Conservation (phyloP, 202 grass and related monocot genomes). For the Digitaria exilis region DNA sequence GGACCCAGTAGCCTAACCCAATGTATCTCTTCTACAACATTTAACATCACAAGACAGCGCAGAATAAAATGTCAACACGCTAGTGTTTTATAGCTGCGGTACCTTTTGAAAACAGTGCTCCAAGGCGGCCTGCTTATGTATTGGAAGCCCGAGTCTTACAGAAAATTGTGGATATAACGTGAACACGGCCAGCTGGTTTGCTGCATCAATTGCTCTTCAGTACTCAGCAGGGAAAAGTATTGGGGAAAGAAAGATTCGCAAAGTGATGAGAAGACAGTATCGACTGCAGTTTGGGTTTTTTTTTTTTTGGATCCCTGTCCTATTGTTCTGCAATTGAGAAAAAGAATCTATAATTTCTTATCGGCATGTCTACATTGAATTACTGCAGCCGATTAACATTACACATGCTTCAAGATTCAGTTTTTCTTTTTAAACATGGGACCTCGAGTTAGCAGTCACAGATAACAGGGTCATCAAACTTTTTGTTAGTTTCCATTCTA, state of each 20-base stretch:
- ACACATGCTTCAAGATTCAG: background rate
- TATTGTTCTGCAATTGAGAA: no score
- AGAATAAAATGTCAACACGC: background rate
- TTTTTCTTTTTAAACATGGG: background rate
- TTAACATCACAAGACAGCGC: background rate
- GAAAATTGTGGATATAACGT: background rate
- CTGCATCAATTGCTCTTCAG: background rate
- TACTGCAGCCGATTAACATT: background rate
- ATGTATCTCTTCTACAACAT: background rate
- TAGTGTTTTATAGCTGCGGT: background rate
- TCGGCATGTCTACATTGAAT: background rate
- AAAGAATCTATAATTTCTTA: background rate
- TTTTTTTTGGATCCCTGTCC: no score
- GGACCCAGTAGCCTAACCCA: background rate
- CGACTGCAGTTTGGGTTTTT: background rate
- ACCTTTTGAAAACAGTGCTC: background rate
- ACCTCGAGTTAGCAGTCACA: background rate
- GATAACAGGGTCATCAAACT: background rate
- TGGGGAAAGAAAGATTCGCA: background rate
- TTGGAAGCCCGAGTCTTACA: background rate
- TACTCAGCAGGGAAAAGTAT: background rate
- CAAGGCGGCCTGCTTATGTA: background rate
- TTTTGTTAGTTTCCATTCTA: slow-evolving; percentile 2
- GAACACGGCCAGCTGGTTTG: background rate
- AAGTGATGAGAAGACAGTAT: background rate